Evolutionary conservation across 1,284 basidiomycete species (phyloP), one percentile per base, ranked within the genome.

Genomic region (Austroboletus novae-zelandiae): DNA sequence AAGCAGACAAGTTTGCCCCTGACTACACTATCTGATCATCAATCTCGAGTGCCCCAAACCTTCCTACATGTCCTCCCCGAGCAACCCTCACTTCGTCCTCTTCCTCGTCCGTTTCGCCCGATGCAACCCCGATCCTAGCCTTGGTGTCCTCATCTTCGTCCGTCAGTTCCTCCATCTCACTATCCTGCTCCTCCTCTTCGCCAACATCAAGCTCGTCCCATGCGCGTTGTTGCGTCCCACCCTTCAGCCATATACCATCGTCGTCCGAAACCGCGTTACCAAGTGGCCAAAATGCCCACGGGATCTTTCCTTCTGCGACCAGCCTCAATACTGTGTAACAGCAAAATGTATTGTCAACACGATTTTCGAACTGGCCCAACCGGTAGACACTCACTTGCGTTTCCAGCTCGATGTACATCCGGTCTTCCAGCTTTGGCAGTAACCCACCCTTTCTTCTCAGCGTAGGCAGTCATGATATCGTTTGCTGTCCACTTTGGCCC

Each of bases 371-470:
- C 31, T 3, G 29, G 18, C 17, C 15, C 9, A 29, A 6, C 5
- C 14, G 41, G 29, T 15, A 40, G 41, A 43, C 60, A 84, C 89
- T 68, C 64, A 92, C 91, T 87, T 20, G 84, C 80, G 64, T 96
- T 94, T 17, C 92, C 94, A 1, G 93, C 91, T 42, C 94, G 79
- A 64, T 92, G 88, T 17, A 89, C 74, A 71, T 97, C 94, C 9
- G 91, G 88, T 51, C 94, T 70, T 7, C 91, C 93, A 15, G 90
- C 88, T 67, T 93, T 90, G 10, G 94, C 94, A 40, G 94, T 97
- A 35, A 94, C 73, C 82, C 84, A 94, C 13, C 86, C 86, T 61
- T 89, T 90, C 57, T 80, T 74, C 45, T 80, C 67, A 0, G 94
- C 92, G 65, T 89, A 89, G 3, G 84, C 83, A 9, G 80, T 84